These are phyloP conservation scores for Psidium guajava DNA, from an alignment of 345 rosid genomes.

Conservation along the genomic window DNA sequence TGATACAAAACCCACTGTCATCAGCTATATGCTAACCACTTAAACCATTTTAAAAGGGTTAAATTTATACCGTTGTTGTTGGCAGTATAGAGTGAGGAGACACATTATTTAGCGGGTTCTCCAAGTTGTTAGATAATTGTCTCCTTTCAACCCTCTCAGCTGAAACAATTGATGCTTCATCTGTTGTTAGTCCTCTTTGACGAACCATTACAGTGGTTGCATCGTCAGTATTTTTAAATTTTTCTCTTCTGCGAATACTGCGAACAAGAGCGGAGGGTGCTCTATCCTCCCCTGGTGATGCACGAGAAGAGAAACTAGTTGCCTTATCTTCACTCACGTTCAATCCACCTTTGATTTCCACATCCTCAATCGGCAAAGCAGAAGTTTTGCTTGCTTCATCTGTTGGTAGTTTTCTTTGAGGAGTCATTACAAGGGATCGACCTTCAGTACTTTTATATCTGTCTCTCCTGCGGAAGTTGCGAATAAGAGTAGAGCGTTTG, in stretches of 20 bases:
- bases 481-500: background rate
- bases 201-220: background rate
- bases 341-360: constrained; percentile 2
- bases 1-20: background rate
- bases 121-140: background rate
- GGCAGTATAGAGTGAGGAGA: background rate
- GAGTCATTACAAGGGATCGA: background rate
- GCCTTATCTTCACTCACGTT: background rate
- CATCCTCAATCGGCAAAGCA: background rate
- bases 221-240: background rate
- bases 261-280: background rate
- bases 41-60: background rate
- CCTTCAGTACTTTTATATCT: background rate
- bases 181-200: background rate
- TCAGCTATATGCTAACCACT: background rate
- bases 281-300: background rate
- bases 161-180: background rate
- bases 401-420: background rate
- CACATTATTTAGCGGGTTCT: constrained; percentile 1
- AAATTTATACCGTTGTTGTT: background rate
- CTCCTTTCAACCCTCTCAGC: constrained; percentile 65
- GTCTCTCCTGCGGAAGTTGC: background rate
- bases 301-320: background rate
- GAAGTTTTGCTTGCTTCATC: background rate
- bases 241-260: constrained; percentile 1